A percentile compares a stretch with the other conserved stretches of the same genome.
These are phyloP conservation scores for Flaveria brownii DNA, from an alignment of 129 eudicot genomes.

Conservation along the genomic window DNA sequence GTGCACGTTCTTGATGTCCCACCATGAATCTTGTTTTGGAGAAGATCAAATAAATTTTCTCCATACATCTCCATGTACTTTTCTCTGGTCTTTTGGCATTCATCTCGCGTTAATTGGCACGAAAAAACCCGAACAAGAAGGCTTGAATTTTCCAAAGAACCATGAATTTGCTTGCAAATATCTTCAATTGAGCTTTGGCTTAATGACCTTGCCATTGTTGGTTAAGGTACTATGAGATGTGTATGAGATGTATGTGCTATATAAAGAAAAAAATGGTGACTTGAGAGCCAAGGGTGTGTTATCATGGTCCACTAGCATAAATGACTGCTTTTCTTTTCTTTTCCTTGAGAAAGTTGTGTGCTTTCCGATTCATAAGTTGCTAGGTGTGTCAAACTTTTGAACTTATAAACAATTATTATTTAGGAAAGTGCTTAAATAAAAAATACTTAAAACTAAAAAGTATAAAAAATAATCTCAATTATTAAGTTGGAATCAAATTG, in stretches of 20 bases:
- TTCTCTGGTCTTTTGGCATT: slow-evolving; percentile 49
- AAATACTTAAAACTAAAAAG: too few species aligned
- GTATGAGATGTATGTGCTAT: slow-evolving; percentile 20
- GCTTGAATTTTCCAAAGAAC: slow-evolving; percentile 38
- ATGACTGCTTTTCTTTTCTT: slow-evolving; percentile 27
- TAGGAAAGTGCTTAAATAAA: too few species aligned
- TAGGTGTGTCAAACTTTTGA: slow-evolving; percentile 31
- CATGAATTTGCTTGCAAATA: slow-evolving; percentile 58
- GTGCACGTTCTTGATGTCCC: slow-evolving; percentile 25
- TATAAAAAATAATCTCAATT: too few species aligned
- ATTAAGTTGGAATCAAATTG: too few species aligned
- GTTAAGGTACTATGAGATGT: slow-evolving; percentile 21
- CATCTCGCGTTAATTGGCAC: slow-evolving; percentile 26
- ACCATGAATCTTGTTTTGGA: slow-evolving; percentile 27
- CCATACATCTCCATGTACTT: slow-evolving; percentile 61
- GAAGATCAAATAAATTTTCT: slow-evolving; percentile 45
- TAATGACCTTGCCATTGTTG: slow-evolving; percentile 34
- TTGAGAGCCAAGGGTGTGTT: slow-evolving; percentile 40
- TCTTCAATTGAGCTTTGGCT: slow-evolving; percentile 45
- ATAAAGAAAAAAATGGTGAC: slow-evolving; percentile 32
- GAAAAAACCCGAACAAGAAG: slow-evolving; percentile 34
- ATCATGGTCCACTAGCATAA: slow-evolving; percentile 39
- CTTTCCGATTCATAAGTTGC: slow-evolving; percentile 24
- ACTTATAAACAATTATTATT: background rate
- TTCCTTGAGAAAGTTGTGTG: slow-evolving; percentile 28